A percentile compares a stretch with the other conserved stretches of the same genome.
Evolutionary conservation across 2,329 filamentous ascomycete species (phyloP).

Genomic region (Stagonosporopsis cucurbitacearum): DNA sequence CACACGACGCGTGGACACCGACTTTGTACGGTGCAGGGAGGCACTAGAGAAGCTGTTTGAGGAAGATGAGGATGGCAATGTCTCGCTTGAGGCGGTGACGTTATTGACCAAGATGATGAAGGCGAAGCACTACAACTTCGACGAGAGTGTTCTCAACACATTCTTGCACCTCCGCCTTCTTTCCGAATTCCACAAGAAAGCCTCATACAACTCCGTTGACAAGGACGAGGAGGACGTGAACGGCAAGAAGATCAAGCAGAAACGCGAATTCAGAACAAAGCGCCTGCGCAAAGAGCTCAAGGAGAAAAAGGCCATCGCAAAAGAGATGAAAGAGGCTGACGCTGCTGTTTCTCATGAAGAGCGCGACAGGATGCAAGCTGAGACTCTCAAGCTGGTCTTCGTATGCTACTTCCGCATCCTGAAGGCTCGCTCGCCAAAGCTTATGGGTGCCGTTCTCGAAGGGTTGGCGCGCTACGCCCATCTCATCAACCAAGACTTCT

Average conservation of each 20-base stretch:
- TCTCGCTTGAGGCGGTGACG: conserved; percentile 84
- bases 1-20: conserved; percentile 70
- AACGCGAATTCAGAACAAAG: conserved; percentile 89
- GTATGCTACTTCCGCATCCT: conserved; percentile 93
- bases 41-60: conserved; percentile 82
- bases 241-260: conserved; percentile 71
- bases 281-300: conserved; percentile 80
- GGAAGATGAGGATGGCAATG: conserved; percentile 87
- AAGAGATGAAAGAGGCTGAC: conserved; percentile 92
- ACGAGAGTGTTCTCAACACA: conserved; percentile 86
- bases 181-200: conserved; percentile 85
- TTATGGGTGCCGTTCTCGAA: conserved; percentile 98
- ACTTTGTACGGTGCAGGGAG: conserved; percentile 78
- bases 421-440: conserved; percentile 77
- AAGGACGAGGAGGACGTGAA: conserved; percentile 56
- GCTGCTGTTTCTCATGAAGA: conserved; percentile 91
- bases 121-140: conserved; percentile 77
- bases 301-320: conserved; percentile 86
- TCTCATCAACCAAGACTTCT: conserved; percentile 98
- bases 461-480: conserved; percentile 93
- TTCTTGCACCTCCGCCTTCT: conserved; percentile 90
- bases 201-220: conserved; percentile 78
- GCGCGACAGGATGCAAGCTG: conserved; percentile 89
- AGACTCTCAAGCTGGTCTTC: conserved; percentile 95
- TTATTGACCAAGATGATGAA: conserved; percentile 96